Evolutionary conservation across 768 basidiomycete species (phyloP).

Genomic region (Leucogyrophana mollusca): DNA sequence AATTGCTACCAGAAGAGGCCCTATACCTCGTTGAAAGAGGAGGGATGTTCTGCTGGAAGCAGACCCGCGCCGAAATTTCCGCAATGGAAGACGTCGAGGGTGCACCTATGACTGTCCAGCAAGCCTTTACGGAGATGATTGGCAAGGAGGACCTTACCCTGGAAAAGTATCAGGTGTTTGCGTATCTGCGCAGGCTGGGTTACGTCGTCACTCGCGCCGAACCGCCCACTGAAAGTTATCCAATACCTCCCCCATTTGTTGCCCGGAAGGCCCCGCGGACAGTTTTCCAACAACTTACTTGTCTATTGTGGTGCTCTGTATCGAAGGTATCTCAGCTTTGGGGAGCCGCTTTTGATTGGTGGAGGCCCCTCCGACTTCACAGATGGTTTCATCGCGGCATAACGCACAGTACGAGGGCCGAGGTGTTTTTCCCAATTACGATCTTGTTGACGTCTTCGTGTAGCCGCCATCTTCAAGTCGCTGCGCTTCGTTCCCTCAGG

Average conservation of each 20-base stretch:
- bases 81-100: slow-evolving; percentile 48
- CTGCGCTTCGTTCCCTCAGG: slow-evolving; percentile 75
- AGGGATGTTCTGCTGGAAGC: slow-evolving; percentile 80
- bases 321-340: slow-evolving; percentile 6
- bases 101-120: slow-evolving; percentile 86
- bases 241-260: slow-evolving; percentile 40
- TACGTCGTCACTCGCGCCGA: slow-evolving; percentile 82
- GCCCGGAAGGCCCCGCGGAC: slow-evolving; percentile 4
- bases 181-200: slow-evolving; percentile 89
- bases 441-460: slow-evolving; percentile 6
- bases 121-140: slow-evolving; percentile 85
- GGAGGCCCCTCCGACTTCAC: slow-evolving; percentile 56
- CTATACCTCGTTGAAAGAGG: slow-evolving; percentile 93
- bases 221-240: slow-evolving; percentile 55
- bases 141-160: slow-evolving; percentile 73
- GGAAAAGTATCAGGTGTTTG: slow-evolving; percentile 91
- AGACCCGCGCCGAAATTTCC: slow-evolving; percentile 30
- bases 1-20: slow-evolving; percentile 93
- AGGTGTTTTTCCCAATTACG: background rate
- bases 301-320: slow-evolving; percentile 13
- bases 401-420: slow-evolving; percentile 45
- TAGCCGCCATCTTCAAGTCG: slow-evolving; percentile 67
- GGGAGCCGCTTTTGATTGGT: slow-evolving; percentile 51
- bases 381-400: slow-evolving; percentile 49
- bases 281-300: background rate